Evolutionary conservation across 208 protist genomes (phyloP).

Genomic region (Leishmania amazonensis): DNA sequence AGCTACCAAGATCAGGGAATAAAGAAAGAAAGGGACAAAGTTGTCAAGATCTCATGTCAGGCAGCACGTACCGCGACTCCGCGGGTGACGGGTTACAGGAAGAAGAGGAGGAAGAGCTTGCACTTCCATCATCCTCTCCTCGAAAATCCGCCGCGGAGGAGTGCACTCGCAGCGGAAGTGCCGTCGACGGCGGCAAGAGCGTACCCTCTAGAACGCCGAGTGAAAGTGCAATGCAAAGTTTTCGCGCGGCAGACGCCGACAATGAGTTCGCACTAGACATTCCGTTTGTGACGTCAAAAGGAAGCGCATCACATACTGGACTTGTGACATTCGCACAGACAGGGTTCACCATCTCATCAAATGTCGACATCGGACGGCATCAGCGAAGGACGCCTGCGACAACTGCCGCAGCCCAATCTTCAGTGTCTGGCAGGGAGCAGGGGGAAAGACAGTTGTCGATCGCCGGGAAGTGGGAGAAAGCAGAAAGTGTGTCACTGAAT

Average conservation of each 20-base stretch:
- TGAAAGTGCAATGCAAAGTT: not conserved
- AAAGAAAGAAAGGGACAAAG: not conserved
- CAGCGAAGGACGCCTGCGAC: not conserved
- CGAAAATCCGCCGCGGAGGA: not conserved
- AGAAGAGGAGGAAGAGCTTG: conserved; percentile 49
- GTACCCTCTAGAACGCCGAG: not conserved
- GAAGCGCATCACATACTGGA: not conserved
- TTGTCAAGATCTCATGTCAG: conserved; percentile 3
- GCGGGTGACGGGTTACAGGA: conserved; percentile 22
- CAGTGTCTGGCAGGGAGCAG: not conserved
- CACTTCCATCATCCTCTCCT: conserved; percentile 3
- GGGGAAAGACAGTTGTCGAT: conserved; percentile 13
- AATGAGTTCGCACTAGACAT: conserved; percentile 53
- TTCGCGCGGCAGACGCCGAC: conserved; percentile 18
- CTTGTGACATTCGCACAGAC: not conserved
- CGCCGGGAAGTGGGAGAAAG: conserved; percentile 14
- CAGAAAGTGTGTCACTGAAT: conserved; percentile 15
- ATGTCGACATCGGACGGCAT: not conserved
- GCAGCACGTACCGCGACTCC: not conserved
- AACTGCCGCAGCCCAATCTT: not conserved
- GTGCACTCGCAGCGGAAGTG: not conserved
- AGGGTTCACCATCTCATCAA: not conserved
- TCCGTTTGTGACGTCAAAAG: conserved; percentile 40
- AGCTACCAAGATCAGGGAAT: not conserved
- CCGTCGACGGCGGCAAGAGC: not conserved